Conservation (phyloP, 345 rosid genomes). For the Gossypium sturtianum region DNA sequence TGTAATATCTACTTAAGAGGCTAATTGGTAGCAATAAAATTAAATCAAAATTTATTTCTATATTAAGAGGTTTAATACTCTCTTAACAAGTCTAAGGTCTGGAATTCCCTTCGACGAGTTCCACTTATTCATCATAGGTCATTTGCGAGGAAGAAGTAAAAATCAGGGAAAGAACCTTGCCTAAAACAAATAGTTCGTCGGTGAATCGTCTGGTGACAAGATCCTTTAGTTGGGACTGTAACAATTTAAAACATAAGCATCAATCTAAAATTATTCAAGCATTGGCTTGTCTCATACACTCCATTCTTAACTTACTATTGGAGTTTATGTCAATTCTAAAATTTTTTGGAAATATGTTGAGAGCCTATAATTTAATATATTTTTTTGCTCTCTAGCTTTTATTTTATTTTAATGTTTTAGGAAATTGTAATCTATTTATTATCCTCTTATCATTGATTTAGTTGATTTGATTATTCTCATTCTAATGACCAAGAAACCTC, state of each 20-base stretch:
- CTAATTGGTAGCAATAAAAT: no score
- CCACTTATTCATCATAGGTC: no score
- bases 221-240: no score
- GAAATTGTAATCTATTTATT: not conserved
- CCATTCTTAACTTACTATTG: not conserved
- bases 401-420: not conserved
- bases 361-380: not conserved
- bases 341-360: not conserved
- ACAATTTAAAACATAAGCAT: constrained; percentile 10
- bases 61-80: no score
- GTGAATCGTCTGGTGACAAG: no score
- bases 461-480: constrained; percentile 3
- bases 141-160: no score
- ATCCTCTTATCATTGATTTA: not conserved
- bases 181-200: no score
- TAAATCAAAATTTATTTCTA: no score
- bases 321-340: not conserved
- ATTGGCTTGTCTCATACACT: not conserved
- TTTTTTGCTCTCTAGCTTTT: not conserved
- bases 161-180: no score
- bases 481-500: not conserved
- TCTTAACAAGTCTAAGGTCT: no score
- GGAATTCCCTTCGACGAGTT: no score
- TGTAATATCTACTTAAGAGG: no score
- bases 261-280: constrained; percentile 20